Evolutionary conservation across 805 yeast genomes (phyloP).

Genomic region (Torulaspora franciscae): DNA sequence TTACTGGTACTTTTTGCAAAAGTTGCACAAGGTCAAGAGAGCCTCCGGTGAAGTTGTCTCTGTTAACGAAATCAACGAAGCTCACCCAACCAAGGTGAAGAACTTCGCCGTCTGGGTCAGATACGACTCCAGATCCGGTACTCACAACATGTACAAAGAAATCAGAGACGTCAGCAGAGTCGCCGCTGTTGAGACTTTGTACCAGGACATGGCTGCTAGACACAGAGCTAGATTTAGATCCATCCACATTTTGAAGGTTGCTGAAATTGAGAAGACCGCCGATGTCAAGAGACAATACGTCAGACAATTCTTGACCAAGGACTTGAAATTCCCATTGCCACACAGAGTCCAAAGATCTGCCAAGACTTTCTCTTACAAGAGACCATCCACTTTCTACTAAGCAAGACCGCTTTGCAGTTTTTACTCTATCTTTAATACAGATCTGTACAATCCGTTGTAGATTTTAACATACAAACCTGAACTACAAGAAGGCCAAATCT

Average conservation of each 20-base stretch:
- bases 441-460: constrained; percentile 32
- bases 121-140: constrained; percentile 99
- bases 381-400: constrained; percentile 98
- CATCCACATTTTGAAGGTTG: constrained; percentile 98
- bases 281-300: constrained; percentile 99
- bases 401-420: constrained; percentile 20
- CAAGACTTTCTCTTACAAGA: constrained; percentile 82
- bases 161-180: constrained; percentile 99
- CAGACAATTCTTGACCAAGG: constrained; percentile 92
- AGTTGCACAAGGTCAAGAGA: constrained; percentile 98
- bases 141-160: constrained; percentile 99
- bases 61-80: constrained; percentile 84
- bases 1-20: constrained; percentile 99
- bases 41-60: constrained; percentile 99
- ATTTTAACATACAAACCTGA: constrained; percentile 17
- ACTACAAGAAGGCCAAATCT: neutral
- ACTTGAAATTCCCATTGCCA: constrained; percentile 99
- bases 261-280: constrained; percentile 94
- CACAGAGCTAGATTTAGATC: constrained; percentile 99
- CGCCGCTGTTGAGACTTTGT: constrained; percentile 96
- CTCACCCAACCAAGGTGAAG: constrained; percentile 98
- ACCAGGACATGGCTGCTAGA: constrained; percentile 99
- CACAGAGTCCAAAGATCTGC: constrained; percentile 95
- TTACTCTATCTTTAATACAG: constrained; percentile 15
- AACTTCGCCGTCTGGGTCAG: constrained; percentile 99